Evolutionary conservation across 345 rosid genomes (phyloP), one percentile per base, ranked within the genome.

Genomic region (Eucalyptus tenuipes): DNA sequence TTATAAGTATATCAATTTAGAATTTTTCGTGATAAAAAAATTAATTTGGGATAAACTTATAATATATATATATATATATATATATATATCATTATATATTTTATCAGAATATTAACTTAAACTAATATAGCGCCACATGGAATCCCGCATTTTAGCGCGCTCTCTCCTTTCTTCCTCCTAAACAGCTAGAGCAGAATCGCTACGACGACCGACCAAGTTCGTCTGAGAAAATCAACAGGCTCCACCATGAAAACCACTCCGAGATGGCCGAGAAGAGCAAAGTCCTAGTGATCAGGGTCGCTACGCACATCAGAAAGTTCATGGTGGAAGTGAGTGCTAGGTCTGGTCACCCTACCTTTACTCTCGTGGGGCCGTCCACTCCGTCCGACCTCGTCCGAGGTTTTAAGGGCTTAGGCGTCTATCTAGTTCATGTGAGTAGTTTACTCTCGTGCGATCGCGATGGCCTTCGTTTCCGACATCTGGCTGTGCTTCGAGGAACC

Each of bases 331-430:
- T 88, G 7, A 81, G 82, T 57, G 88, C 57, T 55, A 80, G 81
- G 55, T 86, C 88, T 17, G 90, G 87, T 48, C 90, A 86, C 81
- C 84, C 90, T 8, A 89, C 90, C 52, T 89, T 29, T 49, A 88
- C 88, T 13, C 87, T 87, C 16, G 53, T 89, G 49, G 82, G 90
- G 48, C 49, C 79, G 10, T 71, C 90, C 45, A 55, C 86, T 55
- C 57, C 48, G 29, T 87, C 88, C 45, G 57, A 86, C 87, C 52
- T 75, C 55, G 45, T 89, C 81, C 20, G 37, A 53, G 31, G 47
- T 17, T 80, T 87, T 33, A 31, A 81, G 55, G 82, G 86, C 88
- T 84, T 87, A 45, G 88, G 90, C 88, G 59, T 89, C 87, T 22
- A 24, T 55, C 37, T 87, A 10, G 37, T 89, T 37, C 80, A 15